Evolutionary conservation across 257 asterid species (phyloP).

Genomic region (Anisodus tanguticus): DNA sequence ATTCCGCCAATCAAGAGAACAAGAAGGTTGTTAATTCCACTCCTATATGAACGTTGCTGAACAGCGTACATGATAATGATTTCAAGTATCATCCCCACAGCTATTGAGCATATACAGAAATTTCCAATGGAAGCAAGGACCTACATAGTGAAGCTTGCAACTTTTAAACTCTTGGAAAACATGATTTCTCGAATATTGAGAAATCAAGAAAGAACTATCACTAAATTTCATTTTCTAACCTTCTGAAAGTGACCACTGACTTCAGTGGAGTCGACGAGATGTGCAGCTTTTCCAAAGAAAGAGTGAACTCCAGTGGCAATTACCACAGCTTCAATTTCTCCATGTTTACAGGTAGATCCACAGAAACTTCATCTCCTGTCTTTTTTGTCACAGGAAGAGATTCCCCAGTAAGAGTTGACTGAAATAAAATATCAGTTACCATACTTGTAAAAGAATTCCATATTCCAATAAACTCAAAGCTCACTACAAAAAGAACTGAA

Average conservation of each 20-base stretch:
- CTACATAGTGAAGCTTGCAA: conserved; percentile 28
- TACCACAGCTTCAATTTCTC: conserved; percentile 41
- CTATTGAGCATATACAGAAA: conserved; percentile 45
- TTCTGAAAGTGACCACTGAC: conserved; percentile 42
- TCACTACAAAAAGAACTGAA: too few relatives aligned
- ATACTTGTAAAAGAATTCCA: too few relatives aligned
- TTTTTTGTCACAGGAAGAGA: not conserved
- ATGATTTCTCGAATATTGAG: not conserved
- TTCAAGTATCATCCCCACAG: conserved; percentile 41
- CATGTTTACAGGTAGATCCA: conserved; percentile 46
- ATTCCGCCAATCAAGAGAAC: conserved; percentile 44
- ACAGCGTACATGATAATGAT: conserved; percentile 41
- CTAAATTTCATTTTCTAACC: conserved; percentile 8
- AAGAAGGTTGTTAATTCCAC: conserved; percentile 40
- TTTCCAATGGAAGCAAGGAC: conserved; percentile 43
- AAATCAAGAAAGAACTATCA: not conserved
- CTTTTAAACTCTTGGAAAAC: not conserved
- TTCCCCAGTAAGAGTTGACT: too few relatives aligned
- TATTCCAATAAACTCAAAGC: too few relatives aligned
- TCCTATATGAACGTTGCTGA: conserved; percentile 37
- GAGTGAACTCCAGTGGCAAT: conserved; percentile 42
- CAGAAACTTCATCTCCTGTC: conserved; percentile 42
- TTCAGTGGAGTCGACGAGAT: conserved; percentile 40
- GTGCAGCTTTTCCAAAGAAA: conserved; percentile 42
- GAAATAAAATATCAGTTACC: too few relatives aligned